phyloP scores from a whole-genome alignment of 441 rosid genomes.

The Cnidoscolus chayamansa region DNA sequence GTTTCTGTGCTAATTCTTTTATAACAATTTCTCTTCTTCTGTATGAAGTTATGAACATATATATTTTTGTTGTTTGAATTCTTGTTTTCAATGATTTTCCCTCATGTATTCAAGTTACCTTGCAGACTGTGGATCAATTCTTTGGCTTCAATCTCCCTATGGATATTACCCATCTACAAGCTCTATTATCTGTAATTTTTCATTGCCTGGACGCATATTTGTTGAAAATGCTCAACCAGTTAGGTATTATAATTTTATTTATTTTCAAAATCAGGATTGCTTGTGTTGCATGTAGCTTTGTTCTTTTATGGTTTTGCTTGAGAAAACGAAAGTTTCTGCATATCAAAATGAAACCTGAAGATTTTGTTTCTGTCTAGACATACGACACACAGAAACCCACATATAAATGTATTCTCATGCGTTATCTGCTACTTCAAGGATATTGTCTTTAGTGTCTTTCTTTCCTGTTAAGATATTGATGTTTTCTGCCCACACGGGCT shows the following conservation, averaged over 20 bases:
- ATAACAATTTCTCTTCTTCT: not conserved
- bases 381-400: not conserved
- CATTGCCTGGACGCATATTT: conserved; percentile 85
- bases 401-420: not conserved
- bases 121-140: conserved; percentile 95
- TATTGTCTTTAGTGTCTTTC: not conserved
- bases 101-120: conserved; percentile 24
- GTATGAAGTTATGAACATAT: not conserved
- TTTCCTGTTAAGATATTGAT: not conserved
- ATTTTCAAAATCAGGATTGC: conserved; percentile 1
- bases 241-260: conserved; percentile 53
- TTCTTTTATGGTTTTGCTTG: not conserved
- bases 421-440: not conserved
- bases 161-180: conserved; percentile 94
- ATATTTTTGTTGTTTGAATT: not conserved
- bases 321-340: not conserved
- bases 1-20: not conserved
- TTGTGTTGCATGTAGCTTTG: not conserved
- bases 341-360: not conserved
- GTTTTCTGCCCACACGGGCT: too few species aligned
- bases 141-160: conserved; percentile 86
- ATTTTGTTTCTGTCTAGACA: not conserved
- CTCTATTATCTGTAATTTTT: conserved; percentile 82
- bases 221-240: conserved; percentile 60
- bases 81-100: conserved; percentile 15